phyloP scores from a whole-genome alignment of 2,329 filamentous ascomycete species.

The Annulohypoxylon truncatum region DNA sequence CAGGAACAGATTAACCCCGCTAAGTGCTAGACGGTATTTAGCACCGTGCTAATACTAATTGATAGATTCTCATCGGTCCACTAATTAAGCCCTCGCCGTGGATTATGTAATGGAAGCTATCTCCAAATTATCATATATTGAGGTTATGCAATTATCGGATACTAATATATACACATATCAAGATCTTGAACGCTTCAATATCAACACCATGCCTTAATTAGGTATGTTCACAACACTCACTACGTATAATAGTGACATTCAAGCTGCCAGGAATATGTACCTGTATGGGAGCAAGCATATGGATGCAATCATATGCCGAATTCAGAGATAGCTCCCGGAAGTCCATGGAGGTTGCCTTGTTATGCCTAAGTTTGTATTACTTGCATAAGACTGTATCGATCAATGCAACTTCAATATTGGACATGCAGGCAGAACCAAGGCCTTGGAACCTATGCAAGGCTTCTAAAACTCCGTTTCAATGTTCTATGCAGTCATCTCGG shows the following conservation, averaged over 20 bases:
- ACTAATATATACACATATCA: background rate
- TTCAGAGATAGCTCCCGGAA: background rate
- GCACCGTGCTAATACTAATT: conserved; percentile 4
- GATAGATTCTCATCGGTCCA: background rate
- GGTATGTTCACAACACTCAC: background rate
- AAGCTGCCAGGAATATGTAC: background rate
- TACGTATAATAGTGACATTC: background rate
- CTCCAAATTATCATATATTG: background rate
- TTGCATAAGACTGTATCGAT: conserved; percentile 27
- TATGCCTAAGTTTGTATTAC: conserved; percentile 22
- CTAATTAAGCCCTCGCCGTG: conserved; percentile 6
- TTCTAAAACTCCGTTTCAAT: conserved; percentile 9
- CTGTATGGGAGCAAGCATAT: background rate
- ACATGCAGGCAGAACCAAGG: conserved; percentile 32
- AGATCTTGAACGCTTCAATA: background rate
- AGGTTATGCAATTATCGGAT: background rate
- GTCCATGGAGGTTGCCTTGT: background rate
- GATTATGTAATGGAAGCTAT: conserved; percentile 3
- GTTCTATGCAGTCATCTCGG: conserved; percentile 34
- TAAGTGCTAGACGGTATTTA: conserved; percentile 20
- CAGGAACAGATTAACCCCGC: conserved; percentile 41
- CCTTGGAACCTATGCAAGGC: conserved; percentile 29
- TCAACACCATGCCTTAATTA: background rate
- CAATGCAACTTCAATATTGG: conserved; percentile 39
- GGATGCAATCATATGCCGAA: conserved; percentile 3